phyloP scores from a whole-genome alignment of 176 grass and related monocot species.

The Ampelocalamus luodianensis region DNA sequence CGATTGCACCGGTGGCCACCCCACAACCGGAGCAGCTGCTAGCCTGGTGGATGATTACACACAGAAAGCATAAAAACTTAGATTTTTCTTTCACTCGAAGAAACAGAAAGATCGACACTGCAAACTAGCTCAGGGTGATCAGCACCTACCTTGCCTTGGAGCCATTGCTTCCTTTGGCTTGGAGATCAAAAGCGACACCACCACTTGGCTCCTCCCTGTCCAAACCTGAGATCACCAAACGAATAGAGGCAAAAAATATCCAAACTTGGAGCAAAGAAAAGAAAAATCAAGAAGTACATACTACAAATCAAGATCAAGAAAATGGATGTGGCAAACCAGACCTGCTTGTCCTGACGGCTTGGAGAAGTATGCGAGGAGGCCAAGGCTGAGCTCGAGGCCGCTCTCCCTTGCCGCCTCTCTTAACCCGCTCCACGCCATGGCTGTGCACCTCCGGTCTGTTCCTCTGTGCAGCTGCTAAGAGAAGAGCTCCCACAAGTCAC shows the following conservation, averaged over 20 bases:
- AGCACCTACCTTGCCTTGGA: slow-evolving; percentile 47
- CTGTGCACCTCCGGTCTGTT: neutral
- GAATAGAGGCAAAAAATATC: neutral
- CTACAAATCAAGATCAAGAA: neutral
- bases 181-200: neutral
- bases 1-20: slow-evolving; percentile 85
- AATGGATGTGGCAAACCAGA: neutral
- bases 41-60: slow-evolving; percentile 9
- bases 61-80: neutral
- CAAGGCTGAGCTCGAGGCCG: slow-evolving; percentile 73
- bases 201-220: neutral
- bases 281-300: neutral
- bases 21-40: slow-evolving; percentile 60
- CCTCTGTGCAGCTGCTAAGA: neutral
- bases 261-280: neutral
- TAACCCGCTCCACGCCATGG: slow-evolving; percentile 55
- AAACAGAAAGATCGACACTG: neutral
- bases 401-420: slow-evolving; percentile 51
- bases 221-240: neutral
- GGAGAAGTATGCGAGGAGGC: slow-evolving; percentile 60
- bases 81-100: neutral
- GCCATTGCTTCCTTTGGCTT: slow-evolving; percentile 13
- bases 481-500: slow-evolving; percentile 23
- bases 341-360: slow-evolving; percentile 34
- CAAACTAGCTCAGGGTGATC: neutral